Conservation (phyloP, 768 basidiomycete genomes). For the Amylocystis lapponica region DNA sequence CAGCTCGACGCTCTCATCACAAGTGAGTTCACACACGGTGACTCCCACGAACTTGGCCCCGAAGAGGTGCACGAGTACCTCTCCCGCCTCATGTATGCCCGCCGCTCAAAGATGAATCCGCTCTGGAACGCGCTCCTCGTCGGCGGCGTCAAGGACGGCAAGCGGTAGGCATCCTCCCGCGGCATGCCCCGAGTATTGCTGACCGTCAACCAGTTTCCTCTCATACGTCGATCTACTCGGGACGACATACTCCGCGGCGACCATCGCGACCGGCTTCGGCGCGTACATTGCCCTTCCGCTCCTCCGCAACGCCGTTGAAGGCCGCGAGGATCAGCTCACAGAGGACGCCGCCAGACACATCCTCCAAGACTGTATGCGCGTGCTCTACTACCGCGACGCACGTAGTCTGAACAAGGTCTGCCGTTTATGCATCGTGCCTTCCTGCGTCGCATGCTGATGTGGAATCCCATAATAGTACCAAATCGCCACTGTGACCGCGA, state of each 20-base stretch:
- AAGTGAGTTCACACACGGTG: conserved; percentile 75
- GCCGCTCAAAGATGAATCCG: conserved; percentile 86
- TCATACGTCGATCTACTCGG: conserved; percentile 93
- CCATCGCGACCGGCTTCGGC: conserved; percentile 94
- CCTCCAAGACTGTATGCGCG: conserved; percentile 82
- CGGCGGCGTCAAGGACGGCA: conserved; percentile 83
- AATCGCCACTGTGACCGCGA: conserved; percentile 81
- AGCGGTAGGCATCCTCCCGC: conserved; percentile 45
- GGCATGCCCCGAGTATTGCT: not conserved
- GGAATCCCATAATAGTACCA: conserved; percentile 60
- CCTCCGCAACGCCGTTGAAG: conserved; percentile 87
- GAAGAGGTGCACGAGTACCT: conserved; percentile 91
- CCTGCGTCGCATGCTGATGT: conserved; percentile 1
- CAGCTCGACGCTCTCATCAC: conserved; percentile 72
- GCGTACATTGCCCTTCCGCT: conserved; percentile 90
- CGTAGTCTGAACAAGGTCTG: conserved; percentile 90
- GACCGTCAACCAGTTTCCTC: conserved; percentile 59
- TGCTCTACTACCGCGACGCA: conserved; percentile 95
- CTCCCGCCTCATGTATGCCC: conserved; percentile 82
- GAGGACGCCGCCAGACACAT: conserved; percentile 77
- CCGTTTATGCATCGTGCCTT: too few species aligned
- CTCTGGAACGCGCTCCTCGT: conserved; percentile 94
- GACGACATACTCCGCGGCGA: conserved; percentile 92
- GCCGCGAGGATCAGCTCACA: conserved; percentile 63
- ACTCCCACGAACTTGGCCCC: conserved; percentile 81